Evolutionary conservation across 2,329 filamentous ascomycete species (phyloP).

Genomic region (Exophiala bonariae): DNA sequence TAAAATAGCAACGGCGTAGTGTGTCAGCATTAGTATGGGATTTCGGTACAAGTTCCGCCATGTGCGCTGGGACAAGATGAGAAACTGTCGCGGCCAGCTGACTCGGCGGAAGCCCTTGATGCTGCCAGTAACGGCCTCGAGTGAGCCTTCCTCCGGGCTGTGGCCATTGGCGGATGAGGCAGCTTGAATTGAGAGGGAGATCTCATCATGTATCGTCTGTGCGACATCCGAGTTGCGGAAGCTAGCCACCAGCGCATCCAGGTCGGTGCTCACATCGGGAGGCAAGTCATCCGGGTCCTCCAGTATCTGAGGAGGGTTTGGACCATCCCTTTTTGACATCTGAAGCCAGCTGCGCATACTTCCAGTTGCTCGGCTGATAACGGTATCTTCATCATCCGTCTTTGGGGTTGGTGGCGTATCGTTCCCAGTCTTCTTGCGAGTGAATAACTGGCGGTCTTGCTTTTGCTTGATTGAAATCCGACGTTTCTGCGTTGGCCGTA

Average conservation of each 20-base stretch:
- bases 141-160: conserved; percentile 52
- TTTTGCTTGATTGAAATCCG: conserved; percentile 79
- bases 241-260: conserved; percentile 76
- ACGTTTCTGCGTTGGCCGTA: conserved; percentile 68
- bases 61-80: conserved; percentile 84
- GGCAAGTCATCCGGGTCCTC: conserved; percentile 69
- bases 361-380: conserved; percentile 34
- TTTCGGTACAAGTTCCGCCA: conserved; percentile 98
- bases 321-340: conserved; percentile 55
- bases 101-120: conserved; percentile 81
- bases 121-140: conserved; percentile 45
- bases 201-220: conserved; percentile 72
- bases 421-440: conserved; percentile 67
- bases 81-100: conserved; percentile 76
- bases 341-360: conserved; percentile 61
- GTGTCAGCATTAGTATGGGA: conserved; percentile 96
- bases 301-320: conserved; percentile 59
- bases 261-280: conserved; percentile 67
- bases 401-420: conserved; percentile 59
- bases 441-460: conserved; percentile 89
- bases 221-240: conserved; percentile 80
- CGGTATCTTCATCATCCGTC: conserved; percentile 61
- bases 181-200: conserved; percentile 64
- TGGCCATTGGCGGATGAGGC: conserved; percentile 70
- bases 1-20: conserved; percentile 95